A percentile compares a stretch with the other conserved stretches of the same genome.
phyloP scores from a whole-genome alignment of 345 rosid genomes.

The Salix caprea region DNA sequence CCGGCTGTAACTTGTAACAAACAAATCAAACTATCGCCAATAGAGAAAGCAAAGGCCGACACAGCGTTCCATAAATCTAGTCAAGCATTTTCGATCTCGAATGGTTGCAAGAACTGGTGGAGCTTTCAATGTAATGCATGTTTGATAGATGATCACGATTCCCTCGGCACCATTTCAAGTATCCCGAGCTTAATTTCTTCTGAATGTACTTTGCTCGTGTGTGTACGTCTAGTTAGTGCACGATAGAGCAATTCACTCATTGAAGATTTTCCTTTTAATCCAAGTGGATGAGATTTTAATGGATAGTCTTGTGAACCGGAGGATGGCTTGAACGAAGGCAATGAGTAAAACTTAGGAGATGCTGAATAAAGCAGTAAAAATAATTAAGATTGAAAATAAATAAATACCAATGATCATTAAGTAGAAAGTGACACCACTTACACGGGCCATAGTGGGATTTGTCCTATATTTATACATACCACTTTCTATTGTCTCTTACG shows the following conservation, averaged over 20 bases:
- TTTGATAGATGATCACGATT: background rate
- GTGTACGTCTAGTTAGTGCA: no score
- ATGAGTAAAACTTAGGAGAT: background rate
- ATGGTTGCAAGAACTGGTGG: background rate
- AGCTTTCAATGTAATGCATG: background rate
- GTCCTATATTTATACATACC: background rate
- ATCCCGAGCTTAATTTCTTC: no score
- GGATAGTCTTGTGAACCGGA: background rate
- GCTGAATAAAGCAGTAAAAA: background rate
- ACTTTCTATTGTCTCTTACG: slow-evolving; percentile 29
- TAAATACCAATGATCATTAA: slow-evolving; percentile 12
- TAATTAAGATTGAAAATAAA: background rate
- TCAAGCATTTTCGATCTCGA: background rate
- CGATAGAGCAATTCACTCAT: no score
- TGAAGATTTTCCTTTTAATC: no score
- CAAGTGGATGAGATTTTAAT: background rate
- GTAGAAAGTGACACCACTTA: slow-evolving; percentile 15
- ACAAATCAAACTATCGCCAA: background rate
- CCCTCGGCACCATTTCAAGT: background rate
- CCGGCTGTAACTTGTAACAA: no score
- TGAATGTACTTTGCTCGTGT: no score
- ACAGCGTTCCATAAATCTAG: background rate
- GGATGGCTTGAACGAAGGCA: background rate
- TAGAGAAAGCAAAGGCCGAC: background rate
- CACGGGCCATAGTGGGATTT: slow-evolving; percentile 9